Evolutionary conservation across 2,329 filamentous ascomycete genomes (phyloP), one percentile per base, ranked within the genome.

Genomic region (Fusarium robinianum): DNA sequence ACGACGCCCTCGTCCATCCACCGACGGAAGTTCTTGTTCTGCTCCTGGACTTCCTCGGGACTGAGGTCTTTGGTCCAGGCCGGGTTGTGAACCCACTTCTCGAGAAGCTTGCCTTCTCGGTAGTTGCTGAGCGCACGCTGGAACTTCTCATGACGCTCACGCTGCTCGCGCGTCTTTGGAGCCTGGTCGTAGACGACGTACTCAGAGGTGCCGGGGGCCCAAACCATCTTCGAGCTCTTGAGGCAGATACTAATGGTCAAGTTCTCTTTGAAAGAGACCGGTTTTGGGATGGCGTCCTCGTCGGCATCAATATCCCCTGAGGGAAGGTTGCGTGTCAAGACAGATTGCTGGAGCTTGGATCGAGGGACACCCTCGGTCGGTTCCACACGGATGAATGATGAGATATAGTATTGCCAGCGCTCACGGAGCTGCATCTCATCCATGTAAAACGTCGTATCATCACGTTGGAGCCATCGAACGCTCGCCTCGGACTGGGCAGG

Each of bases 401-500:
- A 91, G 44, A 96, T 89, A 66, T 99, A 99, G 72, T 95, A 95
- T 60, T 92, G 88, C 94, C 94, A 99, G 25, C 83, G 79, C 51
- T 90, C 84, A 43, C 85, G 85, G 36, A 84, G 81, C 63, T 94
- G 87, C 74, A 96, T 85, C 57, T 96, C 90, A 55, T 95, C 89
- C 62, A 86, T 85, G 58, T 94, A 90, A 66, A 96, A 90, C 0
- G 95, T 87, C 26, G 82, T 83, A 56, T 87, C 83, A 35, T 85
- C 81, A 38, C 80, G 77, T 57, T 83, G 80, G 35, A 87, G 70
- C 77, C 81, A 84, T 30, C 89, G 88, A 8, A 95, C 77, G 2
- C 81, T 84, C 22, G 87, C 83, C 63, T 87, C 82, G 47, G 78
- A 78, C 53, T 79, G 80, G 14, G 73, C 69, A n/a, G 89, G 88